These are phyloP conservation scores for Penicillium robsamsonii DNA, from an alignment of 495 filamentous ascomycete species.

Conservation along the genomic window DNA sequence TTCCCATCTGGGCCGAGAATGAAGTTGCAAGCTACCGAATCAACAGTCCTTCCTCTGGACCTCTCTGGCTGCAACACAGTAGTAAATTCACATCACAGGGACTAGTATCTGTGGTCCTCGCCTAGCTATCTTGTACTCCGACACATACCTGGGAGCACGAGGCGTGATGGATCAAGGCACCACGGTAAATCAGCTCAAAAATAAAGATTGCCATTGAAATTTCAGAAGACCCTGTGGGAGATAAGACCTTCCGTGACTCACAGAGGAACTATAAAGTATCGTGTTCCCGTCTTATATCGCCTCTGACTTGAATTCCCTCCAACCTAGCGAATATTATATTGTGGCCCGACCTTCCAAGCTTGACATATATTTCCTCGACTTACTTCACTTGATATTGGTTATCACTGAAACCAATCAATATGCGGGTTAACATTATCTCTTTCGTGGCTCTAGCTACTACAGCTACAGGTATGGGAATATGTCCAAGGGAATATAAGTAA, in stretches of 20 bases:
- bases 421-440: constrained; percentile 21
- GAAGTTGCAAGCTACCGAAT: constrained; percentile 7
- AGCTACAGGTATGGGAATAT: constrained; percentile 19
- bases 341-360: neutral
- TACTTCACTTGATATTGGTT: neutral
- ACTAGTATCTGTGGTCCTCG: constrained; percentile 9
- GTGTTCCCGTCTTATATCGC: neutral
- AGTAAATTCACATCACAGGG: constrained; percentile 1
- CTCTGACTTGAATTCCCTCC: constrained; percentile 3
- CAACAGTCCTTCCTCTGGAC: neutral
- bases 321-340: constrained; percentile 8
- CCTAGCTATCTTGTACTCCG: constrained; percentile 20
- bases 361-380: neutral
- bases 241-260: neutral
- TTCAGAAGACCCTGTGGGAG: constrained; percentile 3
- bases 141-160: constrained; percentile 14
- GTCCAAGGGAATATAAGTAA: too few species aligned
- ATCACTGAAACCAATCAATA: constrained; percentile 9
- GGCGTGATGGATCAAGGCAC: constrained; percentile 19
- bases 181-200: constrained; percentile 16
- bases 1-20: constrained; percentile 18
- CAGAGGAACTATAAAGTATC: constrained; percentile 17
- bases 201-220: constrained; percentile 14
- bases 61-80: neutral
- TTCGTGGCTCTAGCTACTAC: constrained; percentile 21